phyloP scores from a whole-genome alignment of 1,284 basidiomycete species.

The Cutaneotrichosporon mucoides region DNA sequence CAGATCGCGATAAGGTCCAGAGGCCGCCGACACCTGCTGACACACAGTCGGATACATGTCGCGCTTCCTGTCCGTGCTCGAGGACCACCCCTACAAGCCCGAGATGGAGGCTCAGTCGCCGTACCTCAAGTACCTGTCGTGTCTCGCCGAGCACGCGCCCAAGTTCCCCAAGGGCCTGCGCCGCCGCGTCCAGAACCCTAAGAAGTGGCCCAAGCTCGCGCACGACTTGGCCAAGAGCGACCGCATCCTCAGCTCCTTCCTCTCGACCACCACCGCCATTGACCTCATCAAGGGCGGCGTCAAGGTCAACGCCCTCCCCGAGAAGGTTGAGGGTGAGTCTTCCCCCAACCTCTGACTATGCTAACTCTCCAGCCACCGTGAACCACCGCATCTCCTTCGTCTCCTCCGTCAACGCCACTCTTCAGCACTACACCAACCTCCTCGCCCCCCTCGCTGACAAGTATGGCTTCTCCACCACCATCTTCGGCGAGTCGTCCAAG shows the following conservation, averaged over 20 bases:
- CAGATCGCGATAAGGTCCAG: too few relatives aligned
- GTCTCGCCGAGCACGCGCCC: slow-evolving; percentile 51
- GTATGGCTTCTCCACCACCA: slow-evolving; percentile 45
- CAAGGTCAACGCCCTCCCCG: slow-evolving; percentile 50
- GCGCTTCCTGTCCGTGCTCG: slow-evolving; percentile 41
- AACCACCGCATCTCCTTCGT: slow-evolving; percentile 33
- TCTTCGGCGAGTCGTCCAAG: slow-evolving; percentile 23
- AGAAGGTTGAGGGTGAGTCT: slow-evolving; percentile 40
- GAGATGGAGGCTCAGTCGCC: slow-evolving; percentile 45
- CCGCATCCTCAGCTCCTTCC: slow-evolving; percentile 38
- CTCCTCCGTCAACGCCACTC: slow-evolving; percentile 48
- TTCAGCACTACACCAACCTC: slow-evolving; percentile 43
- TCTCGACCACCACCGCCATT: slow-evolving; percentile 46
- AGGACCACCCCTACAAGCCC: slow-evolving; percentile 44
- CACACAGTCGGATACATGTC: slow-evolving; percentile 46
- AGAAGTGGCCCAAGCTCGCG: slow-evolving; percentile 49
- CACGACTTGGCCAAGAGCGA: slow-evolving; percentile 37
- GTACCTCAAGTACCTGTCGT: slow-evolving; percentile 51
- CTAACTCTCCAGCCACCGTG: slow-evolving; percentile 5
- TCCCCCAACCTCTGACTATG: too few relatives aligned
- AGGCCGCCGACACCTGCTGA: too few relatives aligned
- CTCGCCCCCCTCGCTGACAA: slow-evolving; percentile 47
- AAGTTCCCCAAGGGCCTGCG: slow-evolving; percentile 43
- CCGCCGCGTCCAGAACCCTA: slow-evolving; percentile 37
- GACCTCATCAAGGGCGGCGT: slow-evolving; percentile 48